A percentile compares a stretch with the other conserved stretches of the same genome.
phyloP scores from a whole-genome alignment of 2,329 filamentous ascomycete genomes.

The Fusarium sp. region DNA sequence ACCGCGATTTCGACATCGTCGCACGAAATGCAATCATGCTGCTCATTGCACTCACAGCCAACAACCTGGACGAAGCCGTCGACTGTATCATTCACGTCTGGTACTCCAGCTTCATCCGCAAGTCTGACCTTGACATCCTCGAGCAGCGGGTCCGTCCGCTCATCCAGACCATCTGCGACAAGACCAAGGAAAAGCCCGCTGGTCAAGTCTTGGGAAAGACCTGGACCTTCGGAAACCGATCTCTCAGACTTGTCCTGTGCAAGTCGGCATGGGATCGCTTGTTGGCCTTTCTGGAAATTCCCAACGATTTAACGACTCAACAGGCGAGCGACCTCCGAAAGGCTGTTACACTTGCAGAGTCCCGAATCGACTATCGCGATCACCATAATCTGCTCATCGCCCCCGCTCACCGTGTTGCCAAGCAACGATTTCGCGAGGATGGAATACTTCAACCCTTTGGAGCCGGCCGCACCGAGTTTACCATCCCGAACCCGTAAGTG shows the following conservation, averaged over 20 bases:
- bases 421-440: background rate
- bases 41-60: background rate
- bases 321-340: background rate
- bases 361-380: background rate
- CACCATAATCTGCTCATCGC: background rate
- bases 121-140: conserved; percentile 1
- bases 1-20: conserved; percentile 19
- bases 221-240: background rate
- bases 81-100: conserved; percentile 25
- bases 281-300: background rate
- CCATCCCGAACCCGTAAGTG: conserved; percentile 17
- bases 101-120: conserved; percentile 21
- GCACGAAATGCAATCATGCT: conserved; percentile 22
- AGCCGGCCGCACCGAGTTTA: background rate
- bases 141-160: background rate
- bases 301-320: background rate
- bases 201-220: background rate
- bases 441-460: conserved; percentile 27
- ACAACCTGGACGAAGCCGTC: background rate
- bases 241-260: background rate
- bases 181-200: background rate
- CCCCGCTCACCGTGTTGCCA: background rate
- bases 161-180: background rate
- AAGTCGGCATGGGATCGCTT: conserved; percentile 6
- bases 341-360: background rate